These are phyloP conservation scores for Elasticomyces elasticus DNA, from an alignment of 495 filamentous ascomycete species.

Conservation along the genomic window DNA sequence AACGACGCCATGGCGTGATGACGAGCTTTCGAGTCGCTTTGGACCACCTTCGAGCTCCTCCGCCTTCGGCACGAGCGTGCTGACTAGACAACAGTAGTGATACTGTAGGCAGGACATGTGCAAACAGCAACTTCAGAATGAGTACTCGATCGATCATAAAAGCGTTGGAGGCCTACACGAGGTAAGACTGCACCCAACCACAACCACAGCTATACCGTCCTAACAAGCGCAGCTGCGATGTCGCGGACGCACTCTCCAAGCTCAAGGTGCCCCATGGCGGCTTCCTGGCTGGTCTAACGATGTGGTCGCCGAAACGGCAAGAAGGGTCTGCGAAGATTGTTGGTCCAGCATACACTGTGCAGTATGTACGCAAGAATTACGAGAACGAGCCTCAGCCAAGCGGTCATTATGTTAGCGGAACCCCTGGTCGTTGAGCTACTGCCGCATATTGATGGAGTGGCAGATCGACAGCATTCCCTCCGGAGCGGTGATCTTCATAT, in stretches of 20 bases:
- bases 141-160: slow-evolving; percentile 12
- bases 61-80: too few species aligned
- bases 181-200: neutral
- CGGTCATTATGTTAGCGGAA: slow-evolving; percentile 38
- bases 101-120: neutral
- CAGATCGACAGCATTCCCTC: slow-evolving; percentile 46
- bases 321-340: slow-evolving; percentile 44
- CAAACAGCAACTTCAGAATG: neutral
- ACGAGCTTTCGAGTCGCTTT: too few species aligned
- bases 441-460: neutral
- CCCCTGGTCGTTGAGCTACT: neutral
- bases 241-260: slow-evolving; percentile 55
- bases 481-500: slow-evolving; percentile 47
- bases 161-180: slow-evolving; percentile 11
- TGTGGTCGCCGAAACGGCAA: slow-evolving; percentile 48
- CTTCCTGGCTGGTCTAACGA: slow-evolving; percentile 46
- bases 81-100: too few species aligned
- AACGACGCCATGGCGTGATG: too few species aligned
- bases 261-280: slow-evolving; percentile 49
- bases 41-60: too few species aligned
- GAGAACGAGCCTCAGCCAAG: slow-evolving; percentile 34
- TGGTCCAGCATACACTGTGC: slow-evolving; percentile 49
- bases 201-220: neutral
- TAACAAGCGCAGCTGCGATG: slow-evolving; percentile 19
- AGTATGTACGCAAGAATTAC: slow-evolving; percentile 40